Evolutionary conservation across 371 early-diverging fungal species (phyloP), one percentile per base, ranked within the genome.

Genomic region (Syncephalastrum racemosum): DNA sequence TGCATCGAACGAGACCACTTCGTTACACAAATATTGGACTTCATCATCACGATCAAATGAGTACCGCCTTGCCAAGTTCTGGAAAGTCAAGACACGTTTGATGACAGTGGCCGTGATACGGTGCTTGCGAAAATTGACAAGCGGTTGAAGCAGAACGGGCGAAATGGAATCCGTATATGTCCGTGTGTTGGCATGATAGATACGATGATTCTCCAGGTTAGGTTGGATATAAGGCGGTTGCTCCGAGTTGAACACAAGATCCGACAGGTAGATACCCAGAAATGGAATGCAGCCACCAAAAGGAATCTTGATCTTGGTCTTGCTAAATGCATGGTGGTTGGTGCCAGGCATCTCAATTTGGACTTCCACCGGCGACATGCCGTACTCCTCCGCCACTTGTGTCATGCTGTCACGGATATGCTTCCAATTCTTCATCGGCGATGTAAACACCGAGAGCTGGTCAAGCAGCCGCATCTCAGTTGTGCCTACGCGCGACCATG

Each of bases 171-270:
- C 43, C 1, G 46, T 36, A 14, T 59, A 25, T 14, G 52, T 58
- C 23, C 51, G 46, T 4, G 64, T 53, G 6, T 66, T 54, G 20
- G 53, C 60, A 15, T 64, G 51, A 25, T 63, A 70, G 18, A 64
- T 67, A 18, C 43, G 56, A 20, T 60, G 59, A 19, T 64, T 59
- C 8, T 69, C 67, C 15, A 61, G 46, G 24, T 58, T 66, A 10
- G 82, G 71, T 16, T 73, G 74, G 3, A 85, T 48, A 53, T 71
- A 83, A 0, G 85, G 72, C 3, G 85, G 83, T n/a, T 82, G 63
- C 53, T 88, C 88, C 2, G 82, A 70, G 59, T 87, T 88, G 56
- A 80, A 85, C 1, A 85, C 69, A 4, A 88, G 69, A 46, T 88
- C 89, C 0, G 86, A 86, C 4, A 88, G 46, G 48, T 84, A 88